phyloP scores from a whole-genome alignment of 345 rosid species.

The Citrus inodora region DNA sequence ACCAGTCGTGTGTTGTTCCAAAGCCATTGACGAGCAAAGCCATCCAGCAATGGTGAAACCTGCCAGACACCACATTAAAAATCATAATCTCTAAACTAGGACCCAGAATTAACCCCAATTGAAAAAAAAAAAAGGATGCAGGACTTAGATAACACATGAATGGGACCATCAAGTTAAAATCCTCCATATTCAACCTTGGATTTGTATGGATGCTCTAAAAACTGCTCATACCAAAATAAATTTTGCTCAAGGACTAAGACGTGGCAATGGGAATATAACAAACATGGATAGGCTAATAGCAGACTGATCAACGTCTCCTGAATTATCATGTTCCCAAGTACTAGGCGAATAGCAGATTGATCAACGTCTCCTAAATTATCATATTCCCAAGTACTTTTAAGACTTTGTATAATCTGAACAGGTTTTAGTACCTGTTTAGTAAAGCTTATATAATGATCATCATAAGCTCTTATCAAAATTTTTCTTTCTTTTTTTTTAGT shows the following conservation, averaged over 20 bases:
- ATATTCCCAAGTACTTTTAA: neutral
- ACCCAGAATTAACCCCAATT: neutral
- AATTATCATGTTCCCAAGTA: neutral
- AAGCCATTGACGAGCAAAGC: slow-evolving; percentile 74
- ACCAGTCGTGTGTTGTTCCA: slow-evolving; percentile 76
- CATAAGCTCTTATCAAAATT: too few species aligned
- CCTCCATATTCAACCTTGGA: neutral
- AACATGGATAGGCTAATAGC: neutral
- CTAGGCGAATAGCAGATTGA: neutral
- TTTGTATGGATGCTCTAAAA: neutral
- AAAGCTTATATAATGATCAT: too few species aligned
- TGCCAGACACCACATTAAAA: slow-evolving; percentile 22
- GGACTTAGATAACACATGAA: neutral
- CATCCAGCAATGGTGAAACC: slow-evolving; percentile 87
- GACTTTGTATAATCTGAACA: neutral
- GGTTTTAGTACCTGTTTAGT: neutral
- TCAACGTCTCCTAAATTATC: neutral
- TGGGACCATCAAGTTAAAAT: neutral
- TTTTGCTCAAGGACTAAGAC: neutral
- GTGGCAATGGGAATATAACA: neutral
- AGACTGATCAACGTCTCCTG: neutral
- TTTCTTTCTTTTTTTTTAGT: too few species aligned
- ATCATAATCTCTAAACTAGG: neutral
- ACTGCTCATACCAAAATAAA: neutral
- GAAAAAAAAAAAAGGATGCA: too few species aligned